Base-by-base conservation (phyloP, 345 rosid genomes). In the Diplotaxis tenuifolia region DNA sequence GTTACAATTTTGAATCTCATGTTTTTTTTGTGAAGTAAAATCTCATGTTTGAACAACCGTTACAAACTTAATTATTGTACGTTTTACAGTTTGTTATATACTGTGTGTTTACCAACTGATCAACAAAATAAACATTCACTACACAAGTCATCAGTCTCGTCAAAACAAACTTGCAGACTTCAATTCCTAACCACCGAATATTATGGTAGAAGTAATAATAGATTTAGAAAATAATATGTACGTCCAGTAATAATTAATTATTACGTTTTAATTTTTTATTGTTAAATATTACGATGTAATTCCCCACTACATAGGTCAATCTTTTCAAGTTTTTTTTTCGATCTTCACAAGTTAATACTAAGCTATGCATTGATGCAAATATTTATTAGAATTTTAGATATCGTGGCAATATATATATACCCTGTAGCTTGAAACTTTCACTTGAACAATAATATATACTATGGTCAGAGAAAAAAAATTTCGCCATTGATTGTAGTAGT, bases 11-110 rank as follows among this genome's bases (percentile, higher is more conserved):
- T 11, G 15, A 38, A 38, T 38, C 45, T 38, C 74, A 60, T 70
- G 74, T 70, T 57, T n/a, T n/a, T n/a, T n/a, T n/a, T n/a, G n/a
- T n/a, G n/a, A n/a, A n/a, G n/a, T n/a, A n/a, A n/a, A n/a, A n/a
- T n/a, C n/a, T n/a, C 74, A 60, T 71, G 74, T 70, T 58, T 40
- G 16, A 40, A 14, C 49, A 40, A 15, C 15, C n/a, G 4, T 38
- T 38, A 38, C n/a, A 4, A 4, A 38, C 45, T 38, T 11, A 11
- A 6, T 12, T 38, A 38, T 38, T 38, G 47, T 38, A 38, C n/a
- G 49, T 42, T 14, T 42, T 42, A 14, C 16, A n/a, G 7, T 42
- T 42, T 42, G 49, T 42, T 42, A 42, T 42, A 42, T n/a, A n/a
- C 47, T 14, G 7, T 42, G 15, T 38, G 50, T 15, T n/a, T 14